These are phyloP conservation scores for Colletotrichum acutatum DNA, from an alignment of 2,329 filamentous ascomycete genomes.

Conservation along the genomic window DNA sequence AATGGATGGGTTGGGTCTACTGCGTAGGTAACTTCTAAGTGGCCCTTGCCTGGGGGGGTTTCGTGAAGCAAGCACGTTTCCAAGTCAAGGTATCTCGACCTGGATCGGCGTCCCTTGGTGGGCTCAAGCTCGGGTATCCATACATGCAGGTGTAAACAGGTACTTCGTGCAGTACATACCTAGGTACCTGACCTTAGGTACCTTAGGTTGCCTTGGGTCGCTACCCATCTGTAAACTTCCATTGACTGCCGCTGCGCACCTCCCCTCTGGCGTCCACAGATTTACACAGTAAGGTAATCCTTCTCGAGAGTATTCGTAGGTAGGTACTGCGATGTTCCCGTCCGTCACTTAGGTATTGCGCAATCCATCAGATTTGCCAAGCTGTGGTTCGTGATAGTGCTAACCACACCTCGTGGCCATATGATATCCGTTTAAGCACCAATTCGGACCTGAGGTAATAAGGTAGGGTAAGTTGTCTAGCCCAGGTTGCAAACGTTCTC, in stretches of 20 bases:
- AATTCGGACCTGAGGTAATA: too few relatives aligned
- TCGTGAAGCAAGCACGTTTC: constrained; percentile 30
- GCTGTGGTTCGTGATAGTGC: neutral
- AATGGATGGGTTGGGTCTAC: neutral
- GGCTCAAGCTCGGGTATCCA: neutral
- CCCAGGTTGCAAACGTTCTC: too few relatives aligned
- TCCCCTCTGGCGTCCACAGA: neutral
- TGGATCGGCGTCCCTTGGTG: neutral
- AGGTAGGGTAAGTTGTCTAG: too few relatives aligned
- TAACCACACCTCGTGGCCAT: too few relatives aligned
- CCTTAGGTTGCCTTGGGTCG: too few relatives aligned
- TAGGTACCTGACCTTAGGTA: too few relatives aligned
- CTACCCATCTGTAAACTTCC: too few relatives aligned
- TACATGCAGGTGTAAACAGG: neutral
- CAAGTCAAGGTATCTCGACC: constrained; percentile 25
- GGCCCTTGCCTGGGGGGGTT: constrained; percentile 12
- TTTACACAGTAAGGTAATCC: too few relatives aligned
- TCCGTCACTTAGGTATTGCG: neutral
- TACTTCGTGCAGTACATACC: neutral
- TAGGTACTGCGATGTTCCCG: too few relatives aligned
- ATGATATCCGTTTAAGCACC: too few relatives aligned
- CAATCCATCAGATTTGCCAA: neutral
- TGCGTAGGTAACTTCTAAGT: neutral
- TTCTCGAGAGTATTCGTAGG: too few relatives aligned
- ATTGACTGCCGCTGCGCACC: neutral